Evolutionary conservation across 179 eudicot species (phyloP).

Genomic region (Heliamphora pulchella): DNA sequence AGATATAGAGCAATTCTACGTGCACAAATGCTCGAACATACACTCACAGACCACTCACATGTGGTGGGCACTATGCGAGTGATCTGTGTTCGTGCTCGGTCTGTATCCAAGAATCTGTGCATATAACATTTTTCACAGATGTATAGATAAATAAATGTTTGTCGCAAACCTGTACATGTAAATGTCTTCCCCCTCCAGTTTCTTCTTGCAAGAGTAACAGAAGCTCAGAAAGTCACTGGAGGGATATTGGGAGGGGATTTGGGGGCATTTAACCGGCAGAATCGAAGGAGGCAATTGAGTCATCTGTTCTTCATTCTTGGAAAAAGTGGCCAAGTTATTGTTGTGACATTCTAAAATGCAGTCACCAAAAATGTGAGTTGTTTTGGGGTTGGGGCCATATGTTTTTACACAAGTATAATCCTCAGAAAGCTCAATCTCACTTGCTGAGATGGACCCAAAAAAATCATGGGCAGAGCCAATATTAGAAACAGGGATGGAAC

Average conservation of each 20-base stretch:
- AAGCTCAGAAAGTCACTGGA: slow-evolving; percentile 55
- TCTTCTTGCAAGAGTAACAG: slow-evolving; percentile 75
- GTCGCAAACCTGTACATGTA: slow-evolving; percentile 76
- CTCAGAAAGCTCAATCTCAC: slow-evolving; percentile 90
- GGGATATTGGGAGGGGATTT: slow-evolving; percentile 31
- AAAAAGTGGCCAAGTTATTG: slow-evolving; percentile 26
- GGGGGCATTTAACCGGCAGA: slow-evolving; percentile 18
- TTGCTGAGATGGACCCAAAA: slow-evolving; percentile 47
- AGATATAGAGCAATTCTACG: too few species aligned
- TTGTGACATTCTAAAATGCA: slow-evolving; percentile 76
- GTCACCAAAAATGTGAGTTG: slow-evolving; percentile 85
- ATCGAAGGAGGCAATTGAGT: slow-evolving; percentile 14
- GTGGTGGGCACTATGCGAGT: too few species aligned
- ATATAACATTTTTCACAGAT: background rate
- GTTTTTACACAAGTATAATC: slow-evolving; percentile 84
- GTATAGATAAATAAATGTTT: too few species aligned
- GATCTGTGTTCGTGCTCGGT: too few species aligned
- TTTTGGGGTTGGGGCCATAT: slow-evolving; percentile 78
- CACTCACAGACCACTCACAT: too few species aligned
- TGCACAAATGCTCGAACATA: too few species aligned
- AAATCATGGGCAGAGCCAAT: slow-evolving; percentile 24
- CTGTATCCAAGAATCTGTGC: too few species aligned
- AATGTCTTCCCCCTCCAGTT: slow-evolving; percentile 69
- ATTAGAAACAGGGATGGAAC: slow-evolving; percentile 15
- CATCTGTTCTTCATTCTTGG: slow-evolving; percentile 31